These are phyloP conservation scores for Trametes versicolor DNA, from an alignment of 1,284 basidiomycete species.

Conservation along the genomic window DNA sequence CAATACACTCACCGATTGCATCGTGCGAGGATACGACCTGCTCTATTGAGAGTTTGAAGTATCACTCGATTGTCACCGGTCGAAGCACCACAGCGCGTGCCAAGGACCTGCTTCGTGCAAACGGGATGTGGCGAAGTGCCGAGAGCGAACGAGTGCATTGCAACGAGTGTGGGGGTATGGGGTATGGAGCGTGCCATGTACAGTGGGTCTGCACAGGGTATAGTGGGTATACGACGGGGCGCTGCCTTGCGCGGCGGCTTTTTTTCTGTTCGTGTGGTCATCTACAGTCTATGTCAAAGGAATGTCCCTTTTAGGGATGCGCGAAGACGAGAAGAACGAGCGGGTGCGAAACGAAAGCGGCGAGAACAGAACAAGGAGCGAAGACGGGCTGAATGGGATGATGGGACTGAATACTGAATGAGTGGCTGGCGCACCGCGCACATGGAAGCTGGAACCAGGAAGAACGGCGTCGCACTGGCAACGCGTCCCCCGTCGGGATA, in stretches of 20 bases:
- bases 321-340: background rate
- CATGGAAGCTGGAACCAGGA: too few relatives aligned
- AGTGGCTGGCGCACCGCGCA: background rate
- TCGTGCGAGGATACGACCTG: too few relatives aligned
- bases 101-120: too few relatives aligned
- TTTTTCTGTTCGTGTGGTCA: too few relatives aligned
- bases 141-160: conserved; percentile 1
- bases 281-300: background rate
- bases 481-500: background rate
- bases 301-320: background rate
- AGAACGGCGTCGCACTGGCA: conserved; percentile 1
- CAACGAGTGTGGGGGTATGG: background rate
- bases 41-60: too few relatives aligned
- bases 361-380: background rate
- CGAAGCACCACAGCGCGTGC: too few relatives aligned
- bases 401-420: background rate
- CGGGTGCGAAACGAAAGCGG: conserved; percentile 1
- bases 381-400: background rate
- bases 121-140: background rate
- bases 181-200: conserved; percentile 18
- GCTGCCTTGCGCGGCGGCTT: background rate
- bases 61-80: too few relatives aligned
- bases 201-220: conserved; percentile 12
- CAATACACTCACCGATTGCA: too few relatives aligned
- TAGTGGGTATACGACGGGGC: conserved; percentile 16